Evolutionary conservation across 139 green algal genomes (phyloP).

Genomic region (Picochlorum sp.): DNA sequence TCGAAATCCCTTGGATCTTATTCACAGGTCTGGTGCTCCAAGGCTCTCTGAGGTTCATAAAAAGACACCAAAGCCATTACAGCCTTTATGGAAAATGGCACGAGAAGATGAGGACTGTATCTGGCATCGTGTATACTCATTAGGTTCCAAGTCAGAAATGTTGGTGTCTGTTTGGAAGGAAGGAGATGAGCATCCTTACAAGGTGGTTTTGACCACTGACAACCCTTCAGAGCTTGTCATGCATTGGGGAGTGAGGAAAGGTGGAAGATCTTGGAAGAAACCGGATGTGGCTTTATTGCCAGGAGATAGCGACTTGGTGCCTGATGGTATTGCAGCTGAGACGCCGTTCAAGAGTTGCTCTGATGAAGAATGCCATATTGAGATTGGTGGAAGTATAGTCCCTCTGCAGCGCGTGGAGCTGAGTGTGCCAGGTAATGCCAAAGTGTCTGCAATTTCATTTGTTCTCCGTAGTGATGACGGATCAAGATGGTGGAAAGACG

Average conservation of each 20-base stretch:
- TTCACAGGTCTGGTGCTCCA: constrained; percentile 39
- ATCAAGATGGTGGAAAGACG: constrained; percentile 80
- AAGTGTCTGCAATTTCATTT: constrained; percentile 47
- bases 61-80: constrained; percentile 20
- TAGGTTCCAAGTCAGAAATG: constrained; percentile 64
- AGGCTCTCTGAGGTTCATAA: constrained; percentile 22
- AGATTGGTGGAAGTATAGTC: constrained; percentile 38
- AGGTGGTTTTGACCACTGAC: constrained; percentile 62
- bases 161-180: constrained; percentile 59
- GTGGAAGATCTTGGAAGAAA: constrained; percentile 31
- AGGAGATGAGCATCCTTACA: constrained; percentile 9
- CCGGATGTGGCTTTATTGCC: constrained; percentile 17
- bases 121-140: constrained; percentile 40
- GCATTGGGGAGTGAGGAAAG: constrained; percentile 73
- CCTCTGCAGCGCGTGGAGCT: constrained; percentile 66
- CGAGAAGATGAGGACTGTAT: constrained; percentile 25
- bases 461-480: constrained; percentile 63
- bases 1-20: constrained; percentile 62
- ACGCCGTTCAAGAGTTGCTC: constrained; percentile 43
- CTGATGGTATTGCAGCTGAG: constrained; percentile 40
- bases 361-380: constrained; percentile 38
- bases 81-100: constrained; percentile 26
- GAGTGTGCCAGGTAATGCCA: constrained; percentile 39
- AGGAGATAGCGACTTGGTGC: constrained; percentile 9
- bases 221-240: constrained; percentile 50